Conservation (phyloP, 345 rosid genomes). For the Anastatica hierochuntica region DNA sequence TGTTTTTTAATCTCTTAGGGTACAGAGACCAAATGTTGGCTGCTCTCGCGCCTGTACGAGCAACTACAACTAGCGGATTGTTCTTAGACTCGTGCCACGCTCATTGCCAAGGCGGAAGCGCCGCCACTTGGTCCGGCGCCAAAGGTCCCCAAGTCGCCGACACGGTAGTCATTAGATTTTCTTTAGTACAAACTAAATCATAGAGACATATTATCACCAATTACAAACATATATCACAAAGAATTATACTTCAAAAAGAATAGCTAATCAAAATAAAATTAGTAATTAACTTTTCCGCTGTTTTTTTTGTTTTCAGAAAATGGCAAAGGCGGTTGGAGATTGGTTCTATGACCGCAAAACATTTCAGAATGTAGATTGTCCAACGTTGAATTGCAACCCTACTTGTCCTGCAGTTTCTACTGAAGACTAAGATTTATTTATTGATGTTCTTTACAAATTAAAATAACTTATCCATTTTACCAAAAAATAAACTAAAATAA, state of each 20-base stretch:
- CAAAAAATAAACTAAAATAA: neutral
- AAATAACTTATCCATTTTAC: slow-evolving; percentile 1
- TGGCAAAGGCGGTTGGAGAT: slow-evolving; percentile 82
- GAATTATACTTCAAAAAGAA: too few relatives aligned
- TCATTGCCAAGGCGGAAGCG: slow-evolving; percentile 78
- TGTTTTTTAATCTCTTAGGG: slow-evolving; percentile 27
- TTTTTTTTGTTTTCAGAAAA: slow-evolving; percentile 37
- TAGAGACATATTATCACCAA: too few relatives aligned
- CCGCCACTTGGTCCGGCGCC: slow-evolving; percentile 52
- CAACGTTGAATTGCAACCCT: slow-evolving; percentile 74
- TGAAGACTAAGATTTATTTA: slow-evolving; percentile 7
- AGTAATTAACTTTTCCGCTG: too few relatives aligned
- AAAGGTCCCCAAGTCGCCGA: slow-evolving; percentile 45
- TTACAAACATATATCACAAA: too few relatives aligned
- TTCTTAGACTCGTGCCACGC: slow-evolving; percentile 73
- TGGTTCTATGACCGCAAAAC: slow-evolving; percentile 54
- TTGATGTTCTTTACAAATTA: neutral
- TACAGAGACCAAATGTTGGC: slow-evolving; percentile 53
- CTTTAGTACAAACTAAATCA: neutral
- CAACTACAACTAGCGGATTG: slow-evolving; percentile 44
- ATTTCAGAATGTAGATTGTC: slow-evolving; percentile 63
- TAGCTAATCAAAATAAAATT: neutral
- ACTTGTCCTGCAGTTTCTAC: slow-evolving; percentile 47
- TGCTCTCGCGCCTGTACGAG: slow-evolving; percentile 37
- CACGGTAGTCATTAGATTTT: slow-evolving; percentile 25